Evolutionary conservation across 140 eudicot genomes (phyloP).

Genomic region (Flaveria floridana): DNA sequence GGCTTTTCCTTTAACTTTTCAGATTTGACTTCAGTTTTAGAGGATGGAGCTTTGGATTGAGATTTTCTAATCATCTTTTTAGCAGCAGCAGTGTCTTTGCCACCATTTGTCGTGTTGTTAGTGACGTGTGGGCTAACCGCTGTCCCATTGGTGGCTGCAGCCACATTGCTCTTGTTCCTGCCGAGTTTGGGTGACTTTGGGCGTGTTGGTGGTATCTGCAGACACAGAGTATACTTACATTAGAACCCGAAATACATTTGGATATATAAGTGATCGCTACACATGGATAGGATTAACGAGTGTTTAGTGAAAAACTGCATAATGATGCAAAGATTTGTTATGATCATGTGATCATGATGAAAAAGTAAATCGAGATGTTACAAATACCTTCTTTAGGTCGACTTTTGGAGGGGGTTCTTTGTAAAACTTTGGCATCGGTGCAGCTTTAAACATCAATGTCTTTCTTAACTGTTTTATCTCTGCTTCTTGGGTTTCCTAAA

Average conservation of each 20-base stretch:
- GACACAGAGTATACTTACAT: slow-evolving; percentile 4
- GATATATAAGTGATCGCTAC: neutral
- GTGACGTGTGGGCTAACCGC: slow-evolving; percentile 40
- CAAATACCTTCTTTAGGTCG: slow-evolving; percentile 76
- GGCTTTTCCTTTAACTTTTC: slow-evolving; percentile 44
- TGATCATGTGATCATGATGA: neutral
- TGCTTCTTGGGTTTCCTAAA: slow-evolving; percentile 84
- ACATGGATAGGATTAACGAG: neutral
- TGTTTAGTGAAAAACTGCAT: slow-evolving; percentile 18
- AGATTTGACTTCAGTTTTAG: slow-evolving; percentile 47
- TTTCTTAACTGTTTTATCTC: slow-evolving; percentile 84
- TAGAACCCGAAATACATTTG: neutral
- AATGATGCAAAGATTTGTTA: slow-evolving; percentile 2
- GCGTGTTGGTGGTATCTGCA: slow-evolving; percentile 86
- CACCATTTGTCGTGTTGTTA: slow-evolving; percentile 28
- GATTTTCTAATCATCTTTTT: slow-evolving; percentile 51
- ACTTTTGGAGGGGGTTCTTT: slow-evolving; percentile 90
- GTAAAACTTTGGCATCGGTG: slow-evolving; percentile 92
- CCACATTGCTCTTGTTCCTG: slow-evolving; percentile 52
- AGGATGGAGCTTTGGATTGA: slow-evolving; percentile 36
- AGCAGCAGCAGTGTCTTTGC: slow-evolving; percentile 29
- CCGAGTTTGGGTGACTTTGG: slow-evolving; percentile 90
- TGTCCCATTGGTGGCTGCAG: slow-evolving; percentile 38
- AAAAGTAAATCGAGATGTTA: neutral
- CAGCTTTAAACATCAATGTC: slow-evolving; percentile 85